Base-by-base conservation (phyloP, 116 monocot genomes). In the Thalassia testudinum region DNA sequence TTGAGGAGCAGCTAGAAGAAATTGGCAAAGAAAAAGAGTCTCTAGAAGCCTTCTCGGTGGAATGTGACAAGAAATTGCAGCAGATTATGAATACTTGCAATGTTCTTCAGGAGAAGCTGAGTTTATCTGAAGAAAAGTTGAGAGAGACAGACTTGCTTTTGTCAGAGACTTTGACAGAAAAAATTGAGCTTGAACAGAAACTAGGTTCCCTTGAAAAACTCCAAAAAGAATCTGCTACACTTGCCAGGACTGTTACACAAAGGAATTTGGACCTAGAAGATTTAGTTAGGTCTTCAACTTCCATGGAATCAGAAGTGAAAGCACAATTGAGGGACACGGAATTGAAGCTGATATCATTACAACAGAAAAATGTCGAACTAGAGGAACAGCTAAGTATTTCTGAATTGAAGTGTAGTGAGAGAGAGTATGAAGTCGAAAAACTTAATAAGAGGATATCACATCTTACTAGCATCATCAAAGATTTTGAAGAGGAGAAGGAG, bases 231-330 rank as follows among this genome's bases (percentile, higher is more conserved):
- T 67, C 76, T 1, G 56, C 44, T 64, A 27, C 16, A 12, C 38
- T 34, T 43, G 59, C 64, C 11, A 77, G 78, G 30, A 63, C 66
- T 50, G 40, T 62, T 50, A 48, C 23, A 22, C 74, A 70, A 60
- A 79, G 64, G 75, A 72, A 59, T 44, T 37, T 75, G 62, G 79
- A 86, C 27, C 72, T 92, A n/a, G 79, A 81, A 52, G 72, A 43
- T 42, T 50, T 77, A 38, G n/a, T 92, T 51, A 69, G 61, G 61
- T 66, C 72, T 59, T 72, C 72, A 52, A 71, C 52, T 72, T 63
- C 58, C 49, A 54, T 63, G 49, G 70, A 72, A 57, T 65, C 67
- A 37, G 73, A 53, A 50, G 40, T 75, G 1, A 99, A 78, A 68
- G 58, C 54, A 57, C 62, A 69, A 25, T 38, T 80, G 47, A 60